Conservation (phyloP, 1,284 basidiomycete genomes). For the Ustilago shanxiensis region DNA sequence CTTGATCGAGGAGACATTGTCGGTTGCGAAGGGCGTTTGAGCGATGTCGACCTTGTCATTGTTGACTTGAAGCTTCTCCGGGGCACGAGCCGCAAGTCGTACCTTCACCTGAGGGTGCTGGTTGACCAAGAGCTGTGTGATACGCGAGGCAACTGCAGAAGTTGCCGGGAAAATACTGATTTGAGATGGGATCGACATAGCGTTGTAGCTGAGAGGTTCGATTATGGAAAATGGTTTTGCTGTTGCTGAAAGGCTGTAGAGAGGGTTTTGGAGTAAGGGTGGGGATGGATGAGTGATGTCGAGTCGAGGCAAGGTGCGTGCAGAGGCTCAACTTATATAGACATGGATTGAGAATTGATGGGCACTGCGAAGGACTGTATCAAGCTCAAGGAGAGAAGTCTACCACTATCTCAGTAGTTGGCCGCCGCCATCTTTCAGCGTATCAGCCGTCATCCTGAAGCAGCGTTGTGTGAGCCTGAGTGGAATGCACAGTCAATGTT, state of each 20-base stretch:
- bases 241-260: not conserved
- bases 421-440: too few species aligned
- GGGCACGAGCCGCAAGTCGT: slow-evolving; percentile 26
- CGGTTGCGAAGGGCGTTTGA: slow-evolving; percentile 18
- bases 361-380: too few species aligned
- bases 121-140: slow-evolving; percentile 22
- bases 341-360: too few species aligned
- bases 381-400: too few species aligned
- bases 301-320: not conserved
- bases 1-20: slow-evolving; percentile 16
- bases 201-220: too few species aligned
- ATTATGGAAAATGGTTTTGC: too few species aligned
- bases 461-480: too few species aligned
- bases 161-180: slow-evolving; percentile 43
- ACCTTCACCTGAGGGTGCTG: slow-evolving; percentile 22
- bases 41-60: slow-evolving; percentile 12
- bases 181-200: slow-evolving; percentile 27
- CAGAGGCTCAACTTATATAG: not conserved
- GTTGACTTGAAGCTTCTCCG: slow-evolving; percentile 18
- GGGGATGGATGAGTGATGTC: not conserved
- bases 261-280: not conserved
- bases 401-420: too few species aligned
- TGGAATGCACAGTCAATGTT: too few species aligned
- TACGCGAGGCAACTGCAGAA: slow-evolving; percentile 13
- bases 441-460: too few species aligned